Base-by-base conservation (phyloP, 2,329 filamentous ascomycete species). In the Alternaria longipes region DNA sequence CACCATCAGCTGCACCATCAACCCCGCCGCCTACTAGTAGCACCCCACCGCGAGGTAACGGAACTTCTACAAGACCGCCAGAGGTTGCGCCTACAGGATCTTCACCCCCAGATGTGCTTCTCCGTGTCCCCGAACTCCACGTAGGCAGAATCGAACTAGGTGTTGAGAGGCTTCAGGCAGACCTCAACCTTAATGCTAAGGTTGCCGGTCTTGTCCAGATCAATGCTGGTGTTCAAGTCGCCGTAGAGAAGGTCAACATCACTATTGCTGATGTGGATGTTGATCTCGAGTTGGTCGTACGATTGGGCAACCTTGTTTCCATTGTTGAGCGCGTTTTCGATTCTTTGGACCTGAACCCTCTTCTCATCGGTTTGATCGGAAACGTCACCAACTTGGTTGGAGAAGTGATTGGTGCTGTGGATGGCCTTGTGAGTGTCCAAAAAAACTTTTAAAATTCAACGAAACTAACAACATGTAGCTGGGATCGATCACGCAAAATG, bases 271-370 rank as follows among this genome's bases (percentile, higher is more conserved):
- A 89, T 65, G 85, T 89, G 6, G 80, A 85, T 26, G 87, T 85
- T 1, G 76, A 89, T 64, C 80, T 89, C 20, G 86, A 89, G 61
- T 80, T 89, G 7, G 81, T 88, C 55, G 85, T 89, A 40, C 83
- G 87, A 20, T 79, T 89, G 8, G 86, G 86, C 38, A 83, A 89
- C 70, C 79, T 89, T 18, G 86, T 87, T 30, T 81, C 85, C 56
- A 88, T 89, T 51, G 86, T 89, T 54, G 86, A 87, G 74, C 82
- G 86, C 26, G 87, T 87, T 2, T 84, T 89, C 55, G 78, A 84
- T 28, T 85, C 84, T 3, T 78, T 89, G 28, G 86, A 89, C 66
- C 79, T 89, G 18, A 89, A 89, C 72, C 87, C 87, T 3, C 78
- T 87, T n/a, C 80, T 89, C 32, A 83, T 89, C 67, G 84, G 83